These are phyloP conservation scores for Paxillus involutus DNA, from an alignment of 768 basidiomycete genomes.

Conservation along the genomic window DNA sequence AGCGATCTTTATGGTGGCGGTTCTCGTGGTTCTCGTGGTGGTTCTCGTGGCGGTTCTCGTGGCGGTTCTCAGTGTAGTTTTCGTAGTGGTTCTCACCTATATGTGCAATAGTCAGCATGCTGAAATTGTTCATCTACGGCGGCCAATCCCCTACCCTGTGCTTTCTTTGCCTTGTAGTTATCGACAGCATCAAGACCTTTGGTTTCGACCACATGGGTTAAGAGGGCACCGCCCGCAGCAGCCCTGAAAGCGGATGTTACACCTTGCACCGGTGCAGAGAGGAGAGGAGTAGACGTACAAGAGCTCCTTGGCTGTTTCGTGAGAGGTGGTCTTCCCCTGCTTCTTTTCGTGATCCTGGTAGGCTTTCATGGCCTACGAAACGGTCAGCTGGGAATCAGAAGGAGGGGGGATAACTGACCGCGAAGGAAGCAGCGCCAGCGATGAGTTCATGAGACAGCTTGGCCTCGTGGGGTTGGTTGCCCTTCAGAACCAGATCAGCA, in stretches of 20 bases:
- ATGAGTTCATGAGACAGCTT: slow-evolving; percentile 64
- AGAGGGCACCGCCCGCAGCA: slow-evolving; percentile 52
- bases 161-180: slow-evolving; percentile 34
- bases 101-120: neutral
- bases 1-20: neutral
- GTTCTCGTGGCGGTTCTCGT: neutral
- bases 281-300: slow-evolving; percentile 35
- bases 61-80: neutral
- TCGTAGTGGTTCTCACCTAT: slow-evolving; percentile 10
- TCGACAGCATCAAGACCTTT: slow-evolving; percentile 55
- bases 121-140: too few species aligned
- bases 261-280: neutral
- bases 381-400: neutral
- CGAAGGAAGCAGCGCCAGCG: slow-evolving; percentile 65
- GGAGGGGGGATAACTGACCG: slow-evolving; percentile 34
- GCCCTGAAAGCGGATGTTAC: slow-evolving; percentile 38
- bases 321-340: slow-evolving; percentile 49
- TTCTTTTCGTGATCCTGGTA: slow-evolving; percentile 52
- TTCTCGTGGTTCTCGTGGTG: neutral
- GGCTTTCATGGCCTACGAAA: slow-evolving; percentile 57
- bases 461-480: slow-evolving; percentile 56
- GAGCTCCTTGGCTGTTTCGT: slow-evolving; percentile 55
- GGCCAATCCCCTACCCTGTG: slow-evolving; percentile 25
- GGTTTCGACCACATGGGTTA: slow-evolving; percentile 56
- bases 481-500: slow-evolving; percentile 31